phyloP scores from a whole-genome alignment of 2,329 filamentous ascomycete species.

The Xylariaceae sp. region DNA sequence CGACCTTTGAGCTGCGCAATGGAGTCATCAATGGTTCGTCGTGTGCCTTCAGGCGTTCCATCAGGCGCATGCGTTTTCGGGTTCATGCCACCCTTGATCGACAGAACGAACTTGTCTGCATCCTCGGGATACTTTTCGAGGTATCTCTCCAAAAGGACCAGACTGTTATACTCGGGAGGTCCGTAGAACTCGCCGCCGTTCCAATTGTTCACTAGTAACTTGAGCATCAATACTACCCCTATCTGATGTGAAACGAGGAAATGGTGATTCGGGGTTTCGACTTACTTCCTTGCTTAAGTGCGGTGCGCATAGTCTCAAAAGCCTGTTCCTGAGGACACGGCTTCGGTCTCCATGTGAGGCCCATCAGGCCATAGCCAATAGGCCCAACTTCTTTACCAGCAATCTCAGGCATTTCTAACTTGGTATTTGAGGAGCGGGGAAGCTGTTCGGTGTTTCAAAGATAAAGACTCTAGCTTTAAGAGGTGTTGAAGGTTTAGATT shows the following conservation, averaged over 20 bases:
- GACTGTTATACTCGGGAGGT: conserved; percentile 45
- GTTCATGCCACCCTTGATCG: conserved; percentile 51
- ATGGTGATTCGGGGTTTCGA: neutral
- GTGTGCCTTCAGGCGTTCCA: conserved; percentile 45
- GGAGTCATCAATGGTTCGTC: conserved; percentile 47
- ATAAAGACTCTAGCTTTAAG: too few relatives aligned
- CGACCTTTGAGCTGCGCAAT: conserved; percentile 39
- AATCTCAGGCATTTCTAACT: conserved; percentile 24
- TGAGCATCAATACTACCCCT: neutral
- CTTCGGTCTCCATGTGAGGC: conserved; percentile 29
- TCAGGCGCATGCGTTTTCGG: conserved; percentile 34
- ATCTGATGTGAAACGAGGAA: neutral
- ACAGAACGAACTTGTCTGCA: conserved; percentile 51
- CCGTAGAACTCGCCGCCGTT: conserved; percentile 57
- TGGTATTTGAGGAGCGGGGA: too few relatives aligned
- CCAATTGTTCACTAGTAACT: conserved; percentile 38
- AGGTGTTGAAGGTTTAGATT: too few relatives aligned
- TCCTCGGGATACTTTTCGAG: conserved; percentile 55
- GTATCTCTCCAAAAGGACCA: conserved; percentile 51
- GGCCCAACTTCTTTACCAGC: conserved; percentile 25
- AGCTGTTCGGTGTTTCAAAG: too few relatives aligned
- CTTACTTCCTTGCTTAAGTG: conserved; percentile 33
- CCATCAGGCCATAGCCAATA: conserved; percentile 29
- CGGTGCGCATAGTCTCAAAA: conserved; percentile 46
- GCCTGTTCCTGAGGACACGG: conserved; percentile 35